A percentile compares a stretch with the other conserved stretches of the same genome.
These are phyloP conservation scores for Exophiala viscosa DNA, from an alignment of 2,329 filamentous ascomycete species.

Conservation along the genomic window DNA sequence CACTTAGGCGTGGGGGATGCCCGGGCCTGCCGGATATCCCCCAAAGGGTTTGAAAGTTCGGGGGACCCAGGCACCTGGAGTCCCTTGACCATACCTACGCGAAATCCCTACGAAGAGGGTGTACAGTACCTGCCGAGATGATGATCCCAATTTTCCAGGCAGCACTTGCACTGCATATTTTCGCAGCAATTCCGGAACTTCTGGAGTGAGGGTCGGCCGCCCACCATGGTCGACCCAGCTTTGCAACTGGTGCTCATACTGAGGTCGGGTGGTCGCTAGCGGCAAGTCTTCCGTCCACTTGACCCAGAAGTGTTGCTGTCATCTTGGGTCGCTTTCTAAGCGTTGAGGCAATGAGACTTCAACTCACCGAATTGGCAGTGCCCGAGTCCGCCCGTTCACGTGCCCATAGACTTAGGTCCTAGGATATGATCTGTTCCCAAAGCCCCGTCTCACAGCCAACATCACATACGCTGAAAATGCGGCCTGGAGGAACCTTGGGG, in stretches of 20 bases:
- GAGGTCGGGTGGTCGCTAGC: conserved; percentile 45
- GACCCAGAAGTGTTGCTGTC: conserved; percentile 46
- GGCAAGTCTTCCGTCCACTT: conserved; percentile 6
- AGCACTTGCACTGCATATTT: conserved; percentile 66
- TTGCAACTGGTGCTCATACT: conserved; percentile 53
- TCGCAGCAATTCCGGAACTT: conserved; percentile 70
- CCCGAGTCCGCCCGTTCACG: conserved; percentile 54
- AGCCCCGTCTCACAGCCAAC: conserved; percentile 97
- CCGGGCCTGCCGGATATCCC: neutral
- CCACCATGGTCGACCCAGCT: conserved; percentile 60
- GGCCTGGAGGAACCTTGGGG: conserved; percentile 96
- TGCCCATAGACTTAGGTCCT: conserved; percentile 60
- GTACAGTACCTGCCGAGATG: conserved; percentile 74
- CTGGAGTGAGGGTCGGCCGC: conserved; percentile 60
- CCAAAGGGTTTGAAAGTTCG: too few relatives aligned
- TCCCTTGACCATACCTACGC: neutral
- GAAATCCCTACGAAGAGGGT: conserved; percentile 26
- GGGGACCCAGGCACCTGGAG: too few relatives aligned
- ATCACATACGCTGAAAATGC: conserved; percentile 91
- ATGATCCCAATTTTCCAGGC: conserved; percentile 74
- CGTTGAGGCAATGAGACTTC: conserved; percentile 40
- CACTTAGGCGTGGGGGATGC: neutral
- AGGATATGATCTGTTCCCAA: conserved; percentile 90
- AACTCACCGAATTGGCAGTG: conserved; percentile 59
- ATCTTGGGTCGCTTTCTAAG: neutral